Evolutionary conservation across 306 rosid genomes (phyloP), one percentile per base, ranked within the genome.

Genomic region (Cucurbita ficifolia): DNA sequence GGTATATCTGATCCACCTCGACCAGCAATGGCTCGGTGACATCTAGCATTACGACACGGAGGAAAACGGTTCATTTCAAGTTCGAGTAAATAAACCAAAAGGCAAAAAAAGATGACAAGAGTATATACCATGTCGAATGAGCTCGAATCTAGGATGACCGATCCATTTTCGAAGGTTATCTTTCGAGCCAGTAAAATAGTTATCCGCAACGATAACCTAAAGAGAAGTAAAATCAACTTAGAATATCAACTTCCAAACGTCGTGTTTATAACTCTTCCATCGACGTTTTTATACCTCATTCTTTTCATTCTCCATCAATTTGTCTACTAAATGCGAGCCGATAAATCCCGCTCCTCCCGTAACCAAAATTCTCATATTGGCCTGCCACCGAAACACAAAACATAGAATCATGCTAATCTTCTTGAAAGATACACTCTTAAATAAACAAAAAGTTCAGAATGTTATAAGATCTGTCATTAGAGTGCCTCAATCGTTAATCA

Each of bases 291-390:
- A 14, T 48, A 89, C 98, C 96, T 94, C 99, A 76, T 94, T 94
- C 80, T 91, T 94, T 72, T 94, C 99, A 62, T 87, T 86, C 83
- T 91, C 92, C 99, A 94, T 94, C 94, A 94, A 82, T 81, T 80
- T 94, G 82, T 94, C 99, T 0, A 94, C 99, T 42, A 94, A 86
- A 85, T 94, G 99, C 81, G 97, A 94, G 53, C 99, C 99, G 45
- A 94, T 91, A 77, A 94, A 94, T 69, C 99, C 99, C 70, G 99
- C 99, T 86, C 99, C 99, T 83, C 99, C 99, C 11, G 97, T 94
- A 12, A 94, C 70, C 82, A 94, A 77, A 79, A 94, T 94, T 84
- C 99, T 89, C 99, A 94, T 89, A 58, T 94, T 94, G 40, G 99
- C 83, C 99, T 94, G 81, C 79, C 64, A 75, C 63, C 65, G 60